Conservation (phyloP, 345 rosid species). For the Populus simonii region DNA sequence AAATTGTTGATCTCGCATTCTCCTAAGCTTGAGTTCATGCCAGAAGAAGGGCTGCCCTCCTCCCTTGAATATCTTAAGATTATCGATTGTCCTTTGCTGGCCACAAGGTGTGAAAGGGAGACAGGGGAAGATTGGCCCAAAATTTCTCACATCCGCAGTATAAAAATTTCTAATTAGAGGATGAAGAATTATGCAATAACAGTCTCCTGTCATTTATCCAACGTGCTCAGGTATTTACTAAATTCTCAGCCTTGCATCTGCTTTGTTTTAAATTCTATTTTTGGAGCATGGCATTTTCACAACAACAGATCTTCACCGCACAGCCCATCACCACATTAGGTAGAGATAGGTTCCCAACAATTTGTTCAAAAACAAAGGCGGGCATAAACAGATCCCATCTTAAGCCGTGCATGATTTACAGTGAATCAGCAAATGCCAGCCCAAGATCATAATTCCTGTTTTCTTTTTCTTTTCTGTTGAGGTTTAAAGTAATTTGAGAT, state of each 20-base stretch:
- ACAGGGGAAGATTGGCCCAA: constrained; percentile 5
- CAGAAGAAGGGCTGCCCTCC: neutral
- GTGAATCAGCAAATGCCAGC: too few relatives aligned
- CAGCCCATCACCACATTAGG: neutral
- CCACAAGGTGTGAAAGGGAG: neutral
- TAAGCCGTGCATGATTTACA: too few relatives aligned
- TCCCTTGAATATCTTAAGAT: neutral
- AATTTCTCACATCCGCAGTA: neutral
- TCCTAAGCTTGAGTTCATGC: neutral
- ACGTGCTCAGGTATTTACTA: neutral
- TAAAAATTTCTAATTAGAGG: neutral
- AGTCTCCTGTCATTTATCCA: too few relatives aligned
- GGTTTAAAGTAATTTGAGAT: neutral
- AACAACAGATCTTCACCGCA: neutral
- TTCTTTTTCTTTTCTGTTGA: too few relatives aligned
- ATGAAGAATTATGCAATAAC: too few relatives aligned
- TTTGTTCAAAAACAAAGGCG: too few relatives aligned
- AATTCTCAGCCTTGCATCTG: neutral
- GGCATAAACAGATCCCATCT: too few relatives aligned
- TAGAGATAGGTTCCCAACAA: too few relatives aligned
- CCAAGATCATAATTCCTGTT: too few relatives aligned
- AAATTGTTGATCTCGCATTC: neutral
- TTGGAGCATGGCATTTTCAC: neutral
- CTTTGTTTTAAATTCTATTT: neutral
- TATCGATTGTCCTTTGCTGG: neutral